Evolutionary conservation across 768 basidiomycete genomes (phyloP).

Genomic region (Agaricus bisporus): DNA sequence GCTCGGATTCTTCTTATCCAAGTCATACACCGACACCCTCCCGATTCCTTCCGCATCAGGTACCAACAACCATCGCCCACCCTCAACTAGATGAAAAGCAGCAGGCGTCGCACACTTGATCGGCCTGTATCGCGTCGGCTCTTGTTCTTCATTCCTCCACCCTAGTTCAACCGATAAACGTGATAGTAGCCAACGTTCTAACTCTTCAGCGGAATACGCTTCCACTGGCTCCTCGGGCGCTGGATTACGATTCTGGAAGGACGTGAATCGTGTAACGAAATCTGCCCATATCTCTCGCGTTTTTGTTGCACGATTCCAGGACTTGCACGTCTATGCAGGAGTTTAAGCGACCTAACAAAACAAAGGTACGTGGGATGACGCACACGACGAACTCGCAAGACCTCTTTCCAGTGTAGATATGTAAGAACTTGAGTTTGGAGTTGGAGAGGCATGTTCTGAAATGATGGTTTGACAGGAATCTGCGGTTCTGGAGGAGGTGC

Average conservation of each 20-base stretch:
- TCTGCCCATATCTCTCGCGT: conserved; percentile 4
- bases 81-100: conserved; percentile 7
- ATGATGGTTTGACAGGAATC: conserved; percentile 4
- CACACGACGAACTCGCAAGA: conserved; percentile 9
- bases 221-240: conserved; percentile 7
- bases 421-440: conserved; percentile 5
- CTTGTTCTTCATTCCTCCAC: conserved; percentile 9
- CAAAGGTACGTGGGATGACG: not conserved
- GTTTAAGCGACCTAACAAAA: not conserved
- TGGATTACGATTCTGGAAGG: conserved; percentile 4
- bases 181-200: conserved; percentile 7
- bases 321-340: conserved; percentile 6
- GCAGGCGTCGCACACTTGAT: conserved; percentile 6
- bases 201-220: conserved; percentile 5
- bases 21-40: conserved; percentile 8
- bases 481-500: not conserved
- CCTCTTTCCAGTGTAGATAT: conserved; percentile 10
- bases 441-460: conserved; percentile 7
- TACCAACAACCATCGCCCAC: conserved; percentile 9
- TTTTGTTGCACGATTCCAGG: conserved; percentile 11
- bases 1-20: conserved; percentile 1
- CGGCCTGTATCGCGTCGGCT: conserved; percentile 5
- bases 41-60: conserved; percentile 9
- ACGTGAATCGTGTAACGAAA: conserved; percentile 6
- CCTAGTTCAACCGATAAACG: conserved; percentile 9